phyloP scores from a whole-genome alignment of 2,329 filamentous ascomycete genomes.

The Fusarium citri region DNA sequence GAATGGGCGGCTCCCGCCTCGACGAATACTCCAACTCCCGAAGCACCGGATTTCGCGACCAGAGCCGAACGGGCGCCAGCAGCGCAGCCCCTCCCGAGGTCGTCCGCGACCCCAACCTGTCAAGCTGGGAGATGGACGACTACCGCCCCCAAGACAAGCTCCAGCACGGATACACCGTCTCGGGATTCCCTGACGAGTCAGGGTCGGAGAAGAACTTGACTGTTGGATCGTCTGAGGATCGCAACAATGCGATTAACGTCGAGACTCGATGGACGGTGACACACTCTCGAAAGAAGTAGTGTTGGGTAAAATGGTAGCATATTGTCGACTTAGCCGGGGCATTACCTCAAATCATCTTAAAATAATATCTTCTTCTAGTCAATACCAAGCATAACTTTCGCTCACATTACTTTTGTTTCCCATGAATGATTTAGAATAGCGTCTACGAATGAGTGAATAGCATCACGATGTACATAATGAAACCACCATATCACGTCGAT shows the following conservation, averaged over 20 bases:
- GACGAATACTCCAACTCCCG: slow-evolving; percentile 44
- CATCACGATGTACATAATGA: not conserved
- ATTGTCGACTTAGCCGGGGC: slow-evolving; percentile 3
- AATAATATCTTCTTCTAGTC: slow-evolving; percentile 8
- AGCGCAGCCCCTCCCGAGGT: slow-evolving; percentile 12
- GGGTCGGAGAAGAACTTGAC: slow-evolving; percentile 45
- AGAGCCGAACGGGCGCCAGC: slow-evolving; percentile 32
- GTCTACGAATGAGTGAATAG: too few relatives aligned
- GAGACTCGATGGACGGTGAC: slow-evolving; percentile 44
- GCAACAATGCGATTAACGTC: slow-evolving; percentile 36
- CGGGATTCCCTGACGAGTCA: slow-evolving; percentile 35
- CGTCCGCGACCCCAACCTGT: slow-evolving; percentile 19
- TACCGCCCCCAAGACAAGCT: slow-evolving; percentile 30
- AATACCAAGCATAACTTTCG: not conserved
- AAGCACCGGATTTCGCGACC: slow-evolving; percentile 32
- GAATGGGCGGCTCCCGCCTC: slow-evolving; percentile 48
- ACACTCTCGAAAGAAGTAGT: slow-evolving; percentile 13
- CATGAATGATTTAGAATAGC: too few relatives aligned
- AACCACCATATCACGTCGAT: not conserved
- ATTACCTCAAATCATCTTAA: not conserved
- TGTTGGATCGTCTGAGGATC: slow-evolving; percentile 9
- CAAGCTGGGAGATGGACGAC: slow-evolving; percentile 45
- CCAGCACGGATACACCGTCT: slow-evolving; percentile 22
- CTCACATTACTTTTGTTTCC: not conserved
- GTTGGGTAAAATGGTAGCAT: not conserved